These are phyloP conservation scores for Zelonia costaricensis DNA, from an alignment of 208 protist genomes.

Conservation along the genomic window DNA sequence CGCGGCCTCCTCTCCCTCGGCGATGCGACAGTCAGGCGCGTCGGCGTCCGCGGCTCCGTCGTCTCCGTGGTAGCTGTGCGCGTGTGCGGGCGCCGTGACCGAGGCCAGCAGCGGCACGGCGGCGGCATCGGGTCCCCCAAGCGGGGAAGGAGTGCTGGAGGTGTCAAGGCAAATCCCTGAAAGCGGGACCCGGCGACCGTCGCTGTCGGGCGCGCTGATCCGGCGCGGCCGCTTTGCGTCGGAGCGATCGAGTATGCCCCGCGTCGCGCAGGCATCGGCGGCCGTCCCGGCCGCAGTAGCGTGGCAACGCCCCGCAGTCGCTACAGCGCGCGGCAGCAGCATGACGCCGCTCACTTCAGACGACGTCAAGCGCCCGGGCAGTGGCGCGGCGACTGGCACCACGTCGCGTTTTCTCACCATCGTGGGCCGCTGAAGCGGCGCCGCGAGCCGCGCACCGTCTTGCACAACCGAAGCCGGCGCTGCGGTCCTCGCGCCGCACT, in stretches of 20 bases:
- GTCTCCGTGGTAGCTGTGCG: slow-evolving; percentile 11
- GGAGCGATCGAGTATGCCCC: not conserved
- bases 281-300: too few species aligned
- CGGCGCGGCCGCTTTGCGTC: slow-evolving; percentile 2
- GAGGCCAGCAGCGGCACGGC: not conserved
- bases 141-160: not conserved
- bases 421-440: slow-evolving; percentile 16
- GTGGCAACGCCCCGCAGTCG: too few species aligned
- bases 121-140: too few species aligned
- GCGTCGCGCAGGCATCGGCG: not conserved
- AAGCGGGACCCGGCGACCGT: not conserved
- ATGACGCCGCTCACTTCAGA: too few species aligned
- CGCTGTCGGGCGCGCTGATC: slow-evolving; percentile 2
- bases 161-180: not conserved
- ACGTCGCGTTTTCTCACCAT: slow-evolving; percentile 17
- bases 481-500: not conserved
- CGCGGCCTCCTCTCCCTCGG: not conserved
- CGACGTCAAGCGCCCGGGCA: too few species aligned
- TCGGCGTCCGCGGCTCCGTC: not conserved
- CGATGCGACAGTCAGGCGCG: not conserved
- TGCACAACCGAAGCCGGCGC: not conserved
- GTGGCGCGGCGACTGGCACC: too few species aligned
- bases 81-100: not conserved
- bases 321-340: not conserved
- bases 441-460: slow-evolving; percentile 7